Percentiles rank a stretch among this genome's conserved stretches.
These are phyloP conservation scores for Krasilnikovozyma curviuscula DNA, from an alignment of 768 basidiomycete species.

Conservation along the genomic window DNA sequence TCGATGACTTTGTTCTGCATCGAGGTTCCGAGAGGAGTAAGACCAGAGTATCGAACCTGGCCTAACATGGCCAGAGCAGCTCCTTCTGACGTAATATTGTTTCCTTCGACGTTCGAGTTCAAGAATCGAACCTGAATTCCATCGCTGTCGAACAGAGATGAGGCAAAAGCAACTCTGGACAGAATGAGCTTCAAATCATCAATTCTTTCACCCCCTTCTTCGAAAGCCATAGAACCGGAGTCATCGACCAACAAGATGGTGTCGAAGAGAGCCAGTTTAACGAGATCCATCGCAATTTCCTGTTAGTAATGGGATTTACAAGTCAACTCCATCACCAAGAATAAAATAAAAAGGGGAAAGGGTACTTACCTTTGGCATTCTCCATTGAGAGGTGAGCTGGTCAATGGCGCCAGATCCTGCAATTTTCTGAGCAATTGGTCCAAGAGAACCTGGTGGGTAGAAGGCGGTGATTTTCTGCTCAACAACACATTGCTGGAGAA, in stretches of 20 bases:
- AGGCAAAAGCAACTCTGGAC: conserved; percentile 27
- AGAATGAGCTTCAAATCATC: conserved; percentile 29
- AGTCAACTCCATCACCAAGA: no score
- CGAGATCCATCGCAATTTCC: conserved; percentile 30
- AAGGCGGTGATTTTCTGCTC: conserved; percentile 29
- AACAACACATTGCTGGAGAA: conserved; percentile 8
- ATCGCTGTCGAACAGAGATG: conserved; percentile 28
- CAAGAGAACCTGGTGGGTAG: conserved; percentile 29
- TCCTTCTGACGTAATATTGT: conserved; percentile 17
- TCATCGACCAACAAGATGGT: conserved; percentile 13
- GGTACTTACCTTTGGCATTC: conserved; percentile 3
- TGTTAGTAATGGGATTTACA: no score
- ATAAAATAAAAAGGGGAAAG: no score
- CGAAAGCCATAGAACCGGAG: conserved; percentile 24
- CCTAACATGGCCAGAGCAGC: neutral
- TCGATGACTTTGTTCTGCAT: conserved; percentile 28
- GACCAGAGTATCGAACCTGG: conserved; percentile 25
- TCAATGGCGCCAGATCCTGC: conserved; percentile 24
- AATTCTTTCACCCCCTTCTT: conserved; percentile 29
- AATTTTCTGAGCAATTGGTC: conserved; percentile 27
- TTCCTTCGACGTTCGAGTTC: conserved; percentile 28
- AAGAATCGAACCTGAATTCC: conserved; percentile 25
- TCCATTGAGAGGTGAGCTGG: conserved; percentile 27
- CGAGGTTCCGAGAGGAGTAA: conserved; percentile 23
- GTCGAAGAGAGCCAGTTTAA: conserved; percentile 29